A percentile compares a stretch with the other conserved stretches of the same genome.
These are phyloP conservation scores for Aspergillus hiratsukae DNA, from an alignment of 2,329 filamentous ascomycete species.

Conservation along the genomic window DNA sequence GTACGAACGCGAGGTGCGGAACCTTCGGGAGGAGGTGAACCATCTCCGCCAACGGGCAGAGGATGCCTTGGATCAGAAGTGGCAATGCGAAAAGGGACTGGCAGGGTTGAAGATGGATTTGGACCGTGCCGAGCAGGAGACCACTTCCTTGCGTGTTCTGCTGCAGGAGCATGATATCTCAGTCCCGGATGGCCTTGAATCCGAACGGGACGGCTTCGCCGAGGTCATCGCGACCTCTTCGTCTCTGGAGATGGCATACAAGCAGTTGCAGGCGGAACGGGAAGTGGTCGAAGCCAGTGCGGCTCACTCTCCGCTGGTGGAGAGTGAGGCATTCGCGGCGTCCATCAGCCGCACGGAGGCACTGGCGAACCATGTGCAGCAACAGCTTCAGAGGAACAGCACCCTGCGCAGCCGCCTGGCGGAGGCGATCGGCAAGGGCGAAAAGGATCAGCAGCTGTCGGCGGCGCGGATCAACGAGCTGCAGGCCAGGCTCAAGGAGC, in stretches of 20 bases:
- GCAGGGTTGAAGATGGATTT: slow-evolving; percentile 91
- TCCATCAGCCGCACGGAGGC: slow-evolving; percentile 75
- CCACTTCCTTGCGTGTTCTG: slow-evolving; percentile 71
- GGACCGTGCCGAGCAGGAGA: slow-evolving; percentile 91
- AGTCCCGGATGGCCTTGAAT: slow-evolving; percentile 58
- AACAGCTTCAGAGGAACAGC: slow-evolving; percentile 74
- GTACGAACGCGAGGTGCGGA: slow-evolving; percentile 78
- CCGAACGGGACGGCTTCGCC: slow-evolving; percentile 39
- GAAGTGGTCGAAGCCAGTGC: slow-evolving; percentile 63
- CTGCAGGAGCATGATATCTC: slow-evolving; percentile 79
- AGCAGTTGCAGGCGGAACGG: slow-evolving; percentile 65
- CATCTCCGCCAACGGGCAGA: slow-evolving; percentile 81
- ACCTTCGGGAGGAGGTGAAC: slow-evolving; percentile 77
- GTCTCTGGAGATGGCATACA: slow-evolving; percentile 69
- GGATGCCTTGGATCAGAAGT: slow-evolving; percentile 92
- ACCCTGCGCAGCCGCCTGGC: slow-evolving; percentile 70
- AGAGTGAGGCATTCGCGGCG: slow-evolving; percentile 63
- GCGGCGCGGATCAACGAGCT: slow-evolving; percentile 77
- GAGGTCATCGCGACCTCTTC: slow-evolving; percentile 59
- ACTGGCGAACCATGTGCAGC: slow-evolving; percentile 71
- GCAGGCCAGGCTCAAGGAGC: slow-evolving; percentile 70
- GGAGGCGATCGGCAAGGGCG: slow-evolving; percentile 76
- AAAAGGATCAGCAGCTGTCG: slow-evolving; percentile 75
- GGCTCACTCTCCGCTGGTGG: slow-evolving; percentile 67
- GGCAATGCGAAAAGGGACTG: slow-evolving; percentile 88